These are phyloP conservation scores for Gossypium trilobum DNA, from an alignment of 441 rosid species.

Conservation along the genomic window DNA sequence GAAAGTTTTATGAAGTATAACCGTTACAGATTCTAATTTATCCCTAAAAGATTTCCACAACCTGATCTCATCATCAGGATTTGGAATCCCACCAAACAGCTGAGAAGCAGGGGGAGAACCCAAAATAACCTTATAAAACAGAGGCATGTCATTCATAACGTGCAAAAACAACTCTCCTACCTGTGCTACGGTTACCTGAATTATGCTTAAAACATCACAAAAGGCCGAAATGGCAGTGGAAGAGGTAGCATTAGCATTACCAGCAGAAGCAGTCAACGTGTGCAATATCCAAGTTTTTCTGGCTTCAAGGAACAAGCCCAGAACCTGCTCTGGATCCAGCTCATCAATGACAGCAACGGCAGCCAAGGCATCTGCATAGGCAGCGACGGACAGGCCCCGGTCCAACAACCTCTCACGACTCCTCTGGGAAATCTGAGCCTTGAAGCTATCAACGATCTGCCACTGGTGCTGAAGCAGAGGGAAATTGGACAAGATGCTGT, in stretches of 20 bases:
- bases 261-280: slow-evolving; percentile 39
- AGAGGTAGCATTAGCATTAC: slow-evolving; percentile 26
- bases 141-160: slow-evolving; percentile 79
- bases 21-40: slow-evolving; percentile 52
- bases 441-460: slow-evolving; percentile 96
- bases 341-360: slow-evolving; percentile 79
- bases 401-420: slow-evolving; percentile 76
- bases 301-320: slow-evolving; percentile 62
- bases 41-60: slow-evolving; percentile 86
- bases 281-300: slow-evolving; percentile 69
- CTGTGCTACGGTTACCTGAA: slow-evolving; percentile 75
- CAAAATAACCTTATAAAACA: slow-evolving; percentile 71
- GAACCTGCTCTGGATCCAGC: slow-evolving; percentile 58
- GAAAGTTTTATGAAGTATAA: slow-evolving; percentile 45
- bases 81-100: slow-evolving; percentile 84
- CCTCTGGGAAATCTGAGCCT: slow-evolving; percentile 87
- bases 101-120: slow-evolving; percentile 89
- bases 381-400: slow-evolving; percentile 47
- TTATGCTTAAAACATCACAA: slow-evolving; percentile 60
- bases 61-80: slow-evolving; percentile 82
- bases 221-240: slow-evolving; percentile 44
- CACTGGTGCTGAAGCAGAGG: slow-evolving; percentile 90
- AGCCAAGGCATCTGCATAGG: slow-evolving; percentile 79
- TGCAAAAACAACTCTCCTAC: slow-evolving; percentile 85
- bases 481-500: slow-evolving; percentile 54